Base-by-base conservation (phyloP, 495 filamentous ascomycete species). In the Schizothecium vesticola region DNA sequence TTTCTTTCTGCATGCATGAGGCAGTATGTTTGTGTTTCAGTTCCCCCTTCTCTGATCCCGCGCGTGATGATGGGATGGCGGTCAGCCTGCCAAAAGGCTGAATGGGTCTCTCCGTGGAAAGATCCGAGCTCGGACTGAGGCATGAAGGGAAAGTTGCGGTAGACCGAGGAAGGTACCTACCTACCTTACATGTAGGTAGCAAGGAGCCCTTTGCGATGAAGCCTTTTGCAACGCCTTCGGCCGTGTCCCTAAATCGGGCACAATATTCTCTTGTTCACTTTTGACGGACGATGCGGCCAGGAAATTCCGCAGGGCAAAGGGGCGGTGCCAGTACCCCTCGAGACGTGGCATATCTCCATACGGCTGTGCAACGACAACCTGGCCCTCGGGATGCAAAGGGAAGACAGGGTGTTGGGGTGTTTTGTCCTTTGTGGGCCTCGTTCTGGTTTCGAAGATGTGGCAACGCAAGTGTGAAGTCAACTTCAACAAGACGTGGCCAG, bases 211-310 rank as follows among this genome's bases (percentile, higher is more conserved):
- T 19, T 22, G 29, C 43, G 62, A 33, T 43, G 61, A 24, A 26
- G 43, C 36, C 22, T 22, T 19, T 29, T 64, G 62, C 19, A 56
- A 56, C 43, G 31, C 23, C 24, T 55, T 19, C 62, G 43, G 63
- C 56, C 8, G 11, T 59, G 29, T 58, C 22, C 63, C 63, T 5
- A 59, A 65, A 56, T 33, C 21, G 63, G 63, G 21, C 51, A 65
- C 28, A 65, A 65, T 5, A 65, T 65, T 59, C 63, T 58, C n/a
- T 26, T 56, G 16, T 28, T 11, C 23, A 25, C 58, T 28, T 59
- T 28, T 2, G n/a, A 16, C 8, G 58, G 23, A 51, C 19, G 4
- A 10, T 29, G 28, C 8, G n/a, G 19, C 1, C 43, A n/a, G n/a
- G 43, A 51, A 51, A 19, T 28, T 59, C 58, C 28, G 58, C 58